Conservation (phyloP, 2,329 filamentous ascomycete species). For the Colletotrichum cuscutae region DNA sequence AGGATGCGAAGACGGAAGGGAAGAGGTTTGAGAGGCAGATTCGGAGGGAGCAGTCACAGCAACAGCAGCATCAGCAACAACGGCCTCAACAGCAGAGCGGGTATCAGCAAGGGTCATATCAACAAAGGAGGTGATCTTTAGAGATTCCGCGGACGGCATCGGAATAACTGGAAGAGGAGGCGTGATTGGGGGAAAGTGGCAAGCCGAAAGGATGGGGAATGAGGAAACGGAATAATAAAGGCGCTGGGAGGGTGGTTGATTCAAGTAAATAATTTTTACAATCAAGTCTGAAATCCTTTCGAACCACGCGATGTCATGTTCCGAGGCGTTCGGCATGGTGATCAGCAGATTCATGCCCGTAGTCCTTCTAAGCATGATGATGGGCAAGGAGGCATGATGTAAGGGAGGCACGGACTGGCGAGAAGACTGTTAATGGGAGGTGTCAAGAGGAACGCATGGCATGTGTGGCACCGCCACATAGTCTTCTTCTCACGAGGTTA, state of each 20-base stretch:
- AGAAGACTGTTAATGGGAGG: neutral
- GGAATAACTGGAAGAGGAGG: neutral
- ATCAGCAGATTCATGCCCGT: neutral
- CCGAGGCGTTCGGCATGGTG: neutral
- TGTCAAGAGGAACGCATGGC: neutral
- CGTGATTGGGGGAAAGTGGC: neutral
- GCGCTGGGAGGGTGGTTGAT: conserved; percentile 6
- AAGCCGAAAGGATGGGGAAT: too few species aligned
- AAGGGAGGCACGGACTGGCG: neutral
- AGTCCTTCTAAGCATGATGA: neutral
- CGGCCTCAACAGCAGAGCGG: conserved; percentile 1
- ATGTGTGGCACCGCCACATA: neutral
- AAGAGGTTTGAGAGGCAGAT: conserved; percentile 35
- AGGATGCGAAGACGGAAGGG: conserved; percentile 34
- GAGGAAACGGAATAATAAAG: conserved; percentile 8
- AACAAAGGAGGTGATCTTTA: conserved; percentile 2
- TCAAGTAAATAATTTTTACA: conserved; percentile 20
- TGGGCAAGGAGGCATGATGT: neutral
- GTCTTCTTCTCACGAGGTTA: neutral
- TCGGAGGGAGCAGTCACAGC: conserved; percentile 25
- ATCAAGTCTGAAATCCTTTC: conserved; percentile 3
- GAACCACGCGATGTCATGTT: neutral
- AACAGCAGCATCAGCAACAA: conserved; percentile 21
- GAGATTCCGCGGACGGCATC: neutral
- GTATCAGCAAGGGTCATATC: conserved; percentile 6